Evolutionary conservation across 2,329 filamentous ascomycete genomes (phyloP).

Genomic region (Periconia sp.): DNA sequence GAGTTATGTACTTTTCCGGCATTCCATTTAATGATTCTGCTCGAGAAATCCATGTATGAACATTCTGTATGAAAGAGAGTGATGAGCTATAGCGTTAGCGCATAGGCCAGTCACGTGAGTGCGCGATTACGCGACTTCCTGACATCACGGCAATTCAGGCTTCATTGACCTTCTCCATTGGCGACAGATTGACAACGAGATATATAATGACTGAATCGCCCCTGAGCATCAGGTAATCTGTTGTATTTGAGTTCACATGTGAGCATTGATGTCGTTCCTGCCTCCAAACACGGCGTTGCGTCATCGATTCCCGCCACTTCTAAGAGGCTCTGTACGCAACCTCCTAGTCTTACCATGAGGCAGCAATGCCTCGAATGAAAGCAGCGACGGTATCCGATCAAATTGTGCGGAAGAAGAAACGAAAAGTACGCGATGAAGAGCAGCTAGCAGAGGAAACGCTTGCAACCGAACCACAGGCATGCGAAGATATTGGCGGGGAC

Average conservation of each 20-base stretch:
- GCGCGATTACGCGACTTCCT: constrained; percentile 5
- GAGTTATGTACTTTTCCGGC: too few relatives aligned
- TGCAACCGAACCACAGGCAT: constrained; percentile 8
- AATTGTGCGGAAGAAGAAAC: constrained; percentile 53
- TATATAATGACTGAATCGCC: not conserved
- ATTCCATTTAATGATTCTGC: too few relatives aligned
- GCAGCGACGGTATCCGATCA: constrained; percentile 53
- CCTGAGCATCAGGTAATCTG: not conserved
- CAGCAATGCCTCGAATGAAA: constrained; percentile 48
- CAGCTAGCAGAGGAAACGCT: constrained; percentile 13
- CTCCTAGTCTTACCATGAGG: constrained; percentile 17
- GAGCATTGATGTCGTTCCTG: not conserved
- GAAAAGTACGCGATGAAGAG: constrained; percentile 33
- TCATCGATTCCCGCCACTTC: constrained; percentile 27
- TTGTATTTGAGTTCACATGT: not conserved
- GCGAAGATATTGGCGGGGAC: constrained; percentile 14
- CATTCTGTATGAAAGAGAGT: too few relatives aligned
- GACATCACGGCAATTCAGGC: not conserved
- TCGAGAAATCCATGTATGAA: too few relatives aligned
- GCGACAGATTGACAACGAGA: not conserved
- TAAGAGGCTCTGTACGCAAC: not conserved
- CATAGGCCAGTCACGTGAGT: constrained; percentile 9
- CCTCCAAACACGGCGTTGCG: constrained; percentile 20
- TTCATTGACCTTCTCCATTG: not conserved
- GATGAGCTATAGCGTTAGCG: too few relatives aligned